A percentile compares a stretch with the other conserved stretches of the same genome.
Evolutionary conservation across 1,284 basidiomycete species (phyloP).

Genomic region (Xanthoconium separans): DNA sequence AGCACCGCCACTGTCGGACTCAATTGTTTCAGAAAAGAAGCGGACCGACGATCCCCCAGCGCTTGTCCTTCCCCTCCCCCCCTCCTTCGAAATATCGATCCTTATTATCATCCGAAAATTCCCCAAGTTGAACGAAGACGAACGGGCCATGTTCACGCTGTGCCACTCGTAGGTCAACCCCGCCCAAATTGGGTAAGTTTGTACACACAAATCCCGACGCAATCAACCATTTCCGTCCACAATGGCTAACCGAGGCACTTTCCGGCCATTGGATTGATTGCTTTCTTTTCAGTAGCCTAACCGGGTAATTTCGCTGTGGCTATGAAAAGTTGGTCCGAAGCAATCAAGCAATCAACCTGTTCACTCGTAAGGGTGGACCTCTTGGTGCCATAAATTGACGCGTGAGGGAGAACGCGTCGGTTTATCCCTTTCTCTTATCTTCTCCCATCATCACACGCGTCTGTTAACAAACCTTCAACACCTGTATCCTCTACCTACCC

Average conservation of each 20-base stretch:
- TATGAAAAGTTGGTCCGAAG: conserved; percentile 18
- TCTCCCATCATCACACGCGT: background rate
- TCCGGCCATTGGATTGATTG: conserved; percentile 21
- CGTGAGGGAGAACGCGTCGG: background rate
- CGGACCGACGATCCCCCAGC: background rate
- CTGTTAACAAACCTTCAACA: background rate
- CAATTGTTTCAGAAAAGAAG: conserved; percentile 8
- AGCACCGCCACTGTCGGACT: background rate
- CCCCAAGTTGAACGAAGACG: background rate
- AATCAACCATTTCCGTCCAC: conserved; percentile 20
- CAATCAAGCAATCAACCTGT: conserved; percentile 28
- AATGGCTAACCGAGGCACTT: conserved; percentile 19
- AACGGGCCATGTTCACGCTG: conserved; percentile 4
- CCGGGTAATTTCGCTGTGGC: conserved; percentile 23
- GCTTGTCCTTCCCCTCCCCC: background rate
- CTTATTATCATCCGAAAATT: conserved; percentile 1
- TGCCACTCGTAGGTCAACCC: conserved; percentile 20
- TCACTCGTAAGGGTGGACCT: conserved; percentile 10
- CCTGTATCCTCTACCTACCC: background rate
- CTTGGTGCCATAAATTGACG: conserved; percentile 19
- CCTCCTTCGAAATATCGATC: background rate
- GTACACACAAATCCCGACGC: conserved; percentile 20
- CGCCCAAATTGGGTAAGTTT: conserved; percentile 23
- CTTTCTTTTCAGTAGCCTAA: conserved; percentile 12
- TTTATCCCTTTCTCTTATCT: background rate